These are phyloP conservation scores for Geranium rotundifolium DNA, from an alignment of 345 rosid genomes.

Conservation along the genomic window DNA sequence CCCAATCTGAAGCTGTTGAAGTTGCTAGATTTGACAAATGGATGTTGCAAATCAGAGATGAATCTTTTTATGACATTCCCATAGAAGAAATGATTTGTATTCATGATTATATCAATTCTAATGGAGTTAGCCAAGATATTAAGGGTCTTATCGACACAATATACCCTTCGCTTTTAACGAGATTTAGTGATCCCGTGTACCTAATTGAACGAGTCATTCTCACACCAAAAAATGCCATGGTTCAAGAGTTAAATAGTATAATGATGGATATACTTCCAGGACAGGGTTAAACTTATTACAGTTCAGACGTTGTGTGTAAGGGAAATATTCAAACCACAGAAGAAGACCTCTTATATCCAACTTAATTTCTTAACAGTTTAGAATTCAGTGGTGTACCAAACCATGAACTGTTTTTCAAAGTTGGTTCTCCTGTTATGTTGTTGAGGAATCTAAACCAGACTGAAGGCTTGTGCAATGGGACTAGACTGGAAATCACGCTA, in stretches of 20 bases:
- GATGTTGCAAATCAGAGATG: not conserved
- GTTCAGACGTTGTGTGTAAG: not conserved
- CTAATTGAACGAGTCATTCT: not conserved
- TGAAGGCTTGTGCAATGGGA: constrained; percentile 6
- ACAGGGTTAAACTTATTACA: not conserved
- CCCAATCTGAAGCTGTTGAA: not conserved
- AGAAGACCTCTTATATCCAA: not conserved
- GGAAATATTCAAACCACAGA: not conserved
- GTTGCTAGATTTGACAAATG: not conserved
- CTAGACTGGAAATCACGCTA: not conserved
- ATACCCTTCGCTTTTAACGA: not conserved
- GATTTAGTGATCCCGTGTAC: not conserved
- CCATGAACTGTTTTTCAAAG: not conserved
- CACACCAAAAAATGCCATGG: not conserved
- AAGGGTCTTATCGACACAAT: not conserved
- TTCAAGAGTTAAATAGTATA: not conserved
- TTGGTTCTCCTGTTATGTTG: not conserved
- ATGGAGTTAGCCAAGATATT: not conserved
- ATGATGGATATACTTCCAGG: not conserved
- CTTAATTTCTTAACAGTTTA: not conserved
- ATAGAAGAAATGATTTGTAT: not conserved
- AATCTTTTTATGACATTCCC: not conserved
- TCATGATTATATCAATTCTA: not conserved
- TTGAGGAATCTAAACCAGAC: constrained; percentile 2
- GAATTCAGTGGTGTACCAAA: not conserved